Base-by-base conservation (phyloP, 352 stramenopile species). In the Phytophthora ramorum region DNA sequence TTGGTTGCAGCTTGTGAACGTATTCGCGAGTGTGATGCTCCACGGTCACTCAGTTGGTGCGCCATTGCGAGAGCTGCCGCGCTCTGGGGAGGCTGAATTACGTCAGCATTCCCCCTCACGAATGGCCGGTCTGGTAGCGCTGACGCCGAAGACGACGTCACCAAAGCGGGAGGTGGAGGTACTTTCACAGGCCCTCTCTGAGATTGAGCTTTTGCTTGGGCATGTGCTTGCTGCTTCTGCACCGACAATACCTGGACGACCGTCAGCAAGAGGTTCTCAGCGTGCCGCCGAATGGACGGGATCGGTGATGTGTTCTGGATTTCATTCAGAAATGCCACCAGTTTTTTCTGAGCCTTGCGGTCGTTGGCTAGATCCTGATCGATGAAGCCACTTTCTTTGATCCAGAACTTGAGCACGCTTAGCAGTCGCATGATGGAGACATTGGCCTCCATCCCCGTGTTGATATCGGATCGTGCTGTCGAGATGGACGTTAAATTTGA, bases 331-430 rank as follows among this genome's bases (percentile, higher is more conserved):
- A 95, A 83, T 14, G 71, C 59, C 58, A 91, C 73, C 7, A 95
- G 70, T 50, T 93, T 93, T 63, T 90, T 90, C 54, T 92, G 81
- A 2, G 88, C 75, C 8, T 83, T 83, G 3, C 85, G 81, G 46
- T 95, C 86, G 34, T 83, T 66, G 0, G 63, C 44, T 38, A 96
- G 38, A 67, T 96, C 88, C 54, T 87, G 75, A 16, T 95, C 83
- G 32, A 96, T 94, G 68, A 86, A 96, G 0, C 80, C 81, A 51
- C 85, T 94, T 51, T 96, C 88, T 52, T 93, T 94, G 66, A 96
- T 93, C 88, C 88, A 96, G 47, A 84, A 96, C 62, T 96, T 96
- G 54, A 96, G 74, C 10, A 96, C 85, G 55, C 82, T 95, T 35
- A 96, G 75, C 17, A 94, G 49, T 5, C 88, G 85, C 87, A 96